phyloP scores from a whole-genome alignment of 2,329 filamentous ascomycete genomes.

The Pseudocercospora musae region DNA sequence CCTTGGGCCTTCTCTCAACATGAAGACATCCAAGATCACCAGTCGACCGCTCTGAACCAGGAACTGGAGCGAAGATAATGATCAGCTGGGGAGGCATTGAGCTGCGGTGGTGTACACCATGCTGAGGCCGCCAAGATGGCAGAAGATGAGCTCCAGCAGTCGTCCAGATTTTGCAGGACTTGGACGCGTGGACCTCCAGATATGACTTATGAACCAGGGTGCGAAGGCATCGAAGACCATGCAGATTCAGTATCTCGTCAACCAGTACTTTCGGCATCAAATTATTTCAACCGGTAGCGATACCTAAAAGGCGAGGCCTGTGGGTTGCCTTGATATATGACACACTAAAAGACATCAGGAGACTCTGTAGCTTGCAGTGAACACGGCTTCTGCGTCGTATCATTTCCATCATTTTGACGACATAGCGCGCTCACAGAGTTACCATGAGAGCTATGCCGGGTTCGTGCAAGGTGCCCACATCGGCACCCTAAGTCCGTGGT shows the following conservation, averaged over 20 bases:
- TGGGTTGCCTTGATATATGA: background rate
- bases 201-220: background rate
- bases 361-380: background rate
- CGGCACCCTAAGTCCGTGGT: background rate
- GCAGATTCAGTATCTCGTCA: background rate
- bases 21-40: background rate
- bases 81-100: background rate
- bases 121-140: background rate
- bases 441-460: background rate
- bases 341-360: background rate
- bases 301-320: background rate
- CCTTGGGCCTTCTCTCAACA: background rate
- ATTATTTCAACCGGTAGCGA: background rate
- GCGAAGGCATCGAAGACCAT: background rate
- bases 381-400: background rate
- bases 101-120: background rate
- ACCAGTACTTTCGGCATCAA: background rate
- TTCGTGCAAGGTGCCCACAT: slow-evolving; percentile 4
- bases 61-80: background rate
- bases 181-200: background rate
- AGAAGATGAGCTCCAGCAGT: background rate
- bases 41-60: background rate
- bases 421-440: slow-evolving; percentile 1
- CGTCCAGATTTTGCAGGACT: background rate
- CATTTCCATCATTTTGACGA: slow-evolving; percentile 2